Conservation (phyloP, 1,284 basidiomycete genomes). For the Microbotryum violaceum region DNA sequence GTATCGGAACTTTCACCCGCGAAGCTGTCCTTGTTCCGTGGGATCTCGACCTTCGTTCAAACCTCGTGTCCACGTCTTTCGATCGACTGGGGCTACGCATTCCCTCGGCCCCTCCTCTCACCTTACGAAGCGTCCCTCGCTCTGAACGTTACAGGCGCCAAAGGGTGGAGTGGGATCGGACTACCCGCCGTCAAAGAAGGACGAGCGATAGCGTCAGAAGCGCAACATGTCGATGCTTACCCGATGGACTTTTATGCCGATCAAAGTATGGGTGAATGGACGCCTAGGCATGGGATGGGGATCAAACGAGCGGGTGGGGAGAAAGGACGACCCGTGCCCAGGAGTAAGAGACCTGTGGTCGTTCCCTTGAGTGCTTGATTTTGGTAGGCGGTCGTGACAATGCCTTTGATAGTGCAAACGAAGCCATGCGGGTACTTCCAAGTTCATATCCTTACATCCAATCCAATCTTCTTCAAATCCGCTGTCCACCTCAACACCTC, state of each 20-base stretch:
- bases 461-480: constrained; percentile 3
- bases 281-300: constrained; percentile 37
- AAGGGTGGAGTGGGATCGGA: constrained; percentile 50
- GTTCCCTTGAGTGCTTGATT: too few species aligned
- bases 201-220: constrained; percentile 31
- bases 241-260: constrained; percentile 96
- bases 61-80: constrained; percentile 91
- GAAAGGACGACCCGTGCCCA: constrained; percentile 27
- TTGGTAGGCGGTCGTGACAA: too few species aligned
- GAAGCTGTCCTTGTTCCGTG: constrained; percentile 75
- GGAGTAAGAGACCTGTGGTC: constrained; percentile 10
- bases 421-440: too few species aligned
- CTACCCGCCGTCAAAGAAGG: constrained; percentile 39
- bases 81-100: constrained; percentile 98
- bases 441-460: neutral
- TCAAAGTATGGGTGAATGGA: constrained; percentile 35
- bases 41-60: constrained; percentile 79
- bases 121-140: constrained; percentile 92
- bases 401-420: too few species aligned
- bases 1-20: constrained; percentile 93
- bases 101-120: constrained; percentile 76
- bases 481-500: constrained; percentile 5
- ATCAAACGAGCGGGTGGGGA: constrained; percentile 21
- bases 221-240: constrained; percentile 48
- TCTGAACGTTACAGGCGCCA: constrained; percentile 53